Conservation (phyloP, 2,329 filamentous ascomycete genomes). For the Monosporascus sp. region DNA sequence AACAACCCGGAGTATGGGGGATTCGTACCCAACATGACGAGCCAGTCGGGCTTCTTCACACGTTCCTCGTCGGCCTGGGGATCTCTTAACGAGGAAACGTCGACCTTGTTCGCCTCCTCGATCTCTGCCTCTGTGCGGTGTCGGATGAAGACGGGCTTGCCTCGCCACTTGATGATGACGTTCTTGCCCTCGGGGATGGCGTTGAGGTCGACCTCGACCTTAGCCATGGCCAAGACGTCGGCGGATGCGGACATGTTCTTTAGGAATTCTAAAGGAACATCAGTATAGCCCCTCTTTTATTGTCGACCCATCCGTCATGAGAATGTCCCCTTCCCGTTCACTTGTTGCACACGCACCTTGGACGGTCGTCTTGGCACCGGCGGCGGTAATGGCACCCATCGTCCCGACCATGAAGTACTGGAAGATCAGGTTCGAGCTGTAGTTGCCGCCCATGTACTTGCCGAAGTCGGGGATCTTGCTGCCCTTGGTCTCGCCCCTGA, state of each 20-base stretch:
- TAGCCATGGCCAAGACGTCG: slow-evolving; percentile 97
- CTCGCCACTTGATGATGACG: slow-evolving; percentile 99
- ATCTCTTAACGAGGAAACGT: slow-evolving; percentile 80
- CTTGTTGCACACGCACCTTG: slow-evolving; percentile 64
- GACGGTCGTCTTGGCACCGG: slow-evolving; percentile 95
- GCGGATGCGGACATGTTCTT: slow-evolving; percentile 99
- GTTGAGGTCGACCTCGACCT: slow-evolving; percentile 93
- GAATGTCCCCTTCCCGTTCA: slow-evolving; percentile 5
- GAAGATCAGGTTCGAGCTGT: slow-evolving; percentile 78
- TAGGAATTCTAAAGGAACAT: slow-evolving; percentile 73
- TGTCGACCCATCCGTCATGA: not conserved
- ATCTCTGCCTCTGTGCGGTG: slow-evolving; percentile 94
- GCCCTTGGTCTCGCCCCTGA: slow-evolving; percentile 53
- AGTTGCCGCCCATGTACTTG: slow-evolving; percentile 43
- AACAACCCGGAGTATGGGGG: slow-evolving; percentile 1
- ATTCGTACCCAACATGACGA: slow-evolving; percentile 87
- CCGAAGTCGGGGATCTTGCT: slow-evolving; percentile 83
- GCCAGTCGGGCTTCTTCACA: slow-evolving; percentile 97
- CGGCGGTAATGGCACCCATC: slow-evolving; percentile 85
- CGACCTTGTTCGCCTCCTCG: slow-evolving; percentile 85
- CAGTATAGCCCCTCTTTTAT: slow-evolving; percentile 9
- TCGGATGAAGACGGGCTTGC: slow-evolving; percentile 99
- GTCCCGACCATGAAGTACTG: slow-evolving; percentile 98
- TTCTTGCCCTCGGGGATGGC: slow-evolving; percentile 99
- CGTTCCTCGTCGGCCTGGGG: slow-evolving; percentile 87